Percentiles rank a stretch among this genome's conserved stretches.
Evolutionary conservation across 208 protist genomes (phyloP).

Genomic region (Acanthamoeba royreba): DNA sequence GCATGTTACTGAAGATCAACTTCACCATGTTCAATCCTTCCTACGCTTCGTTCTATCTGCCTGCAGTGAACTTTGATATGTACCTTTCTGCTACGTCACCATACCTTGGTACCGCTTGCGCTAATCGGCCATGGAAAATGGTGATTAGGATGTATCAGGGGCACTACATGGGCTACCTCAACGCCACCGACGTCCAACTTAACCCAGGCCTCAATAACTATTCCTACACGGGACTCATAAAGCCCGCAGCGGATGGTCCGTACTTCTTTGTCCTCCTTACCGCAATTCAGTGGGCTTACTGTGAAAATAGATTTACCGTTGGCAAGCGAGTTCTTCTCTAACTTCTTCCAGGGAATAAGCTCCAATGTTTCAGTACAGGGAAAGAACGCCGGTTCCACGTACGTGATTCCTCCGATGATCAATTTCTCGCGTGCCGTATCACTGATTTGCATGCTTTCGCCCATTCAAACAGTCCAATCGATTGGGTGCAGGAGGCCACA

Average conservation of each 20-base stretch:
- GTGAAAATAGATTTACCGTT: not conserved
- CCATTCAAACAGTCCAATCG: not conserved
- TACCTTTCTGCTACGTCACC: not conserved
- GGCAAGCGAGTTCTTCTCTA: not conserved
- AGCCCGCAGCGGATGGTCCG: not conserved
- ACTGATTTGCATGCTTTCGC: not conserved
- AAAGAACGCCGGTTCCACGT: not conserved
- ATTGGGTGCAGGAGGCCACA: not conserved
- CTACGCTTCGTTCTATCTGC: not conserved
- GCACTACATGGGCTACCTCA: constrained; percentile 13
- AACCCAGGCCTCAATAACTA: not conserved
- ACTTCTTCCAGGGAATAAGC: not conserved
- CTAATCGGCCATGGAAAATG: not conserved
- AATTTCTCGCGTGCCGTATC: not conserved
- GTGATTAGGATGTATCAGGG: not conserved
- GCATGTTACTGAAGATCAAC: not conserved
- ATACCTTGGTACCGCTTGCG: not conserved
- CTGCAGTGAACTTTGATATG: not conserved
- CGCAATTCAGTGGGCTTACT: no score
- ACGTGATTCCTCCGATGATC: not conserved
- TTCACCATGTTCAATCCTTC: not conserved
- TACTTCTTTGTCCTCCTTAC: not conserved
- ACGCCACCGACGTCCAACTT: not conserved
- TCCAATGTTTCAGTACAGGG: not conserved
- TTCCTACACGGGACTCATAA: not conserved